A percentile compares a stretch with the other conserved stretches of the same genome.
Evolutionary conservation across 176 grass and related monocot genomes (phyloP).

Genomic region (Oryza coarctata): DNA sequence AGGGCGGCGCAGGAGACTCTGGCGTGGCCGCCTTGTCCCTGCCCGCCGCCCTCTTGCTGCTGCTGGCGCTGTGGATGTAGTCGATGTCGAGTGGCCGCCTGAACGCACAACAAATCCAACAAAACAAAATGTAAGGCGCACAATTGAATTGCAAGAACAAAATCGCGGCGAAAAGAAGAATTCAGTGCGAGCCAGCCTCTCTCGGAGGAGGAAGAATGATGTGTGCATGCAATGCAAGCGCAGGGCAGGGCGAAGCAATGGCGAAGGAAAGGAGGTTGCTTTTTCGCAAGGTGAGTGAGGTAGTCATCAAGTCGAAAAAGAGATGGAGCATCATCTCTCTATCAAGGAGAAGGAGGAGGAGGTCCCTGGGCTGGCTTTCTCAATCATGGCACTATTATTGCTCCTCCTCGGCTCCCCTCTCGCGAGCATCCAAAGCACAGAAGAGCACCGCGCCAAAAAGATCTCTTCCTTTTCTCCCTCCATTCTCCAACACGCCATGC

Average conservation of each 20-base stretch:
- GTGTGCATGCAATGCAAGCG: constrained; percentile 29
- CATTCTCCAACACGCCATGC: neutral
- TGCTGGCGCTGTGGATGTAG: constrained; percentile 72
- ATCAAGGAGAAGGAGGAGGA: neutral
- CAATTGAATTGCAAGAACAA: neutral
- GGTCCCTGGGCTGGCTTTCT: constrained; percentile 6
- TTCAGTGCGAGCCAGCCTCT: too few relatives aligned
- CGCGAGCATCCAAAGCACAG: constrained; percentile 45
- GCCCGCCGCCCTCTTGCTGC: constrained; percentile 63
- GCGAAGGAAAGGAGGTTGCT: neutral
- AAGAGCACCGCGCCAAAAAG: neutral
- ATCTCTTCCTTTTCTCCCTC: neutral
- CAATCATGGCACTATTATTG: constrained; percentile 65
- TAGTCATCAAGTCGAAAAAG: constrained; percentile 10
- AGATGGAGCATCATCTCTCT: too few relatives aligned
- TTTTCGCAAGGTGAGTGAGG: constrained; percentile 4
- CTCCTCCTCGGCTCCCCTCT: constrained; percentile 43
- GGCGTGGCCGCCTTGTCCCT: constrained; percentile 64
- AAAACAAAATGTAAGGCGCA: neutral
- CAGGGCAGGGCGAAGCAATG: too few relatives aligned
- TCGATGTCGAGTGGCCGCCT: constrained; percentile 97
- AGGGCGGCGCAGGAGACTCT: constrained; percentile 30
- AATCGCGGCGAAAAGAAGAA: neutral
- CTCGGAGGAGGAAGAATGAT: neutral
- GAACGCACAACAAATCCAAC: neutral